These are phyloP conservation scores for Aquanectria penicillioides DNA, from an alignment of 2,329 filamentous ascomycete species.

Conservation along the genomic window DNA sequence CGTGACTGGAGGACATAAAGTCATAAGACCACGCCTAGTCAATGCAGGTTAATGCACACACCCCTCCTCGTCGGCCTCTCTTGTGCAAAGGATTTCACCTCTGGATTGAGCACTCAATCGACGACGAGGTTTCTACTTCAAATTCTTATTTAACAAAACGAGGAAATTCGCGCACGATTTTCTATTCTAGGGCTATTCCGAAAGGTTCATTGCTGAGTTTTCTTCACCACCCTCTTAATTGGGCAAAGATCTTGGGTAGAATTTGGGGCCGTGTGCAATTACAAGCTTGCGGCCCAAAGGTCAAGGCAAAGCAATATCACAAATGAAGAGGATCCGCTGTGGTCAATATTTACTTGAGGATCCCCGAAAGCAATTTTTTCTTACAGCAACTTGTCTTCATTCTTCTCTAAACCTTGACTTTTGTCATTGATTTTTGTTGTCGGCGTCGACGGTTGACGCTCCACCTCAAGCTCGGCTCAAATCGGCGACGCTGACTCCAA, in stretches of 20 bases:
- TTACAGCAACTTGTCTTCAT: background rate
- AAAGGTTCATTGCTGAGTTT: too few species aligned
- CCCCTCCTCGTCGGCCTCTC: background rate
- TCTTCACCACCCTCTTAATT: background rate
- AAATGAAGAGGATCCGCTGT: background rate
- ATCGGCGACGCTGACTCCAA: conserved; percentile 7
- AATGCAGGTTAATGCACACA: conserved; percentile 8
- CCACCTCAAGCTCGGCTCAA: conserved; percentile 14
- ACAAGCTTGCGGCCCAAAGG: conserved; percentile 16
- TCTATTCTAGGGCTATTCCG: too few species aligned
- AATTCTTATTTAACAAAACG: too few species aligned
- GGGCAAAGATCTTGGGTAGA: conserved; percentile 10
- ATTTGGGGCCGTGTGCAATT: conserved; percentile 8
- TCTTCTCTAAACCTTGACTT: too few species aligned
- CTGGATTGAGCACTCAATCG: too few species aligned
- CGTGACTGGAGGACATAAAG: conserved; percentile 28
- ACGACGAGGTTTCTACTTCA: background rate
- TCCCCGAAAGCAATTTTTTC: background rate
- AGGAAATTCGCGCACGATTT: too few species aligned
- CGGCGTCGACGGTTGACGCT: background rate
- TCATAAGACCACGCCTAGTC: conserved; percentile 20
- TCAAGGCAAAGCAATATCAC: conserved; percentile 12
- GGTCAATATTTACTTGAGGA: conserved; percentile 2
- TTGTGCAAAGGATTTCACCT: too few species aligned
- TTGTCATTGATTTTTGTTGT: too few species aligned